These are phyloP conservation scores for Epithele typhae DNA, from an alignment of 768 basidiomycete species.

Conservation along the genomic window DNA sequence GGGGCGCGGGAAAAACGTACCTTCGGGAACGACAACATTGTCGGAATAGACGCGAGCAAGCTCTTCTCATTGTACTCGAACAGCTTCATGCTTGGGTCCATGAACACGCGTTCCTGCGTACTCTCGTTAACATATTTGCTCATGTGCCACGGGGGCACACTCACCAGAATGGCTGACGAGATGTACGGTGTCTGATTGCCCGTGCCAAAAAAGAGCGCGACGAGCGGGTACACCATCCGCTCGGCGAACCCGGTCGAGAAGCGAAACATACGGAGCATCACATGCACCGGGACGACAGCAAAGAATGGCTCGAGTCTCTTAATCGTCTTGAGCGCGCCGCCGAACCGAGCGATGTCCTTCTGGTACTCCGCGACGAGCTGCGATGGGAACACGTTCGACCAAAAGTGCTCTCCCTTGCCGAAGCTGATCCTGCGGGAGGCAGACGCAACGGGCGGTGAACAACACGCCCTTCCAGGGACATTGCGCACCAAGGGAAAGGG, in stretches of 20 bases:
- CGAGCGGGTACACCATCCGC: slow-evolving; percentile 33
- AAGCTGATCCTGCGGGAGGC: slow-evolving; percentile 25
- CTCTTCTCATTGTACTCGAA: slow-evolving; percentile 31
- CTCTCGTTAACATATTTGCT: background rate
- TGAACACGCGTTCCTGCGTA: slow-evolving; percentile 32
- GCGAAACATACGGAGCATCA: slow-evolving; percentile 30
- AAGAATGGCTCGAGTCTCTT: slow-evolving; percentile 29
- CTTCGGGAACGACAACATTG: slow-evolving; percentile 35
- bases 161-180: slow-evolving; percentile 29
- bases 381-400: slow-evolving; percentile 36
- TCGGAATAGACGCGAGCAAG: slow-evolving; percentile 30
- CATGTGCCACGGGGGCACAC: background rate
- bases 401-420: slow-evolving; percentile 32
- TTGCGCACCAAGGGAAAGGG: too few relatives aligned
- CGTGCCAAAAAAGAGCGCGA: slow-evolving; percentile 33
- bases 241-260: slow-evolving; percentile 34
- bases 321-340: slow-evolving; percentile 26
- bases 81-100: slow-evolving; percentile 32
- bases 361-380: slow-evolving; percentile 25
- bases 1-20: slow-evolving; percentile 5
- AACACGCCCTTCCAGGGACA: too few relatives aligned
- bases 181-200: slow-evolving; percentile 36
- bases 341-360: slow-evolving; percentile 30
- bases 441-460: background rate
- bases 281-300: slow-evolving; percentile 30